Base-by-base conservation (phyloP, 2,329 filamentous ascomycete genomes). In the Thermoascus crustaceus region DNA sequence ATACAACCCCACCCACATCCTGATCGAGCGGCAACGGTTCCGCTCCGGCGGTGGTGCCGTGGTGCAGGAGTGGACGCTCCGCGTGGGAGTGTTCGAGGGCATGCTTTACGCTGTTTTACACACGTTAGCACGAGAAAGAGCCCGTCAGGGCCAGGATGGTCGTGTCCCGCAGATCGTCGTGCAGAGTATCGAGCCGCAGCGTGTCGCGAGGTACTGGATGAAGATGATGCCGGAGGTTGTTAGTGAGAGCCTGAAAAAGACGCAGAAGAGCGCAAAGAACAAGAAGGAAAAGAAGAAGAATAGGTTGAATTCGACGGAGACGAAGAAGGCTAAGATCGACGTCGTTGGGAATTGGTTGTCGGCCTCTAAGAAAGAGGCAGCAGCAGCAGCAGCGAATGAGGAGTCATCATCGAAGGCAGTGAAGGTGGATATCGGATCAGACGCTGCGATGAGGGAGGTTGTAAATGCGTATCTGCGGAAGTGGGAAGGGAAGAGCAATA, bases 31-130 rank as follows among this genome's bases (percentile, higher is more conserved):
- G 1, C 76, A 80, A 45, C 68, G 76, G 7, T 79, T 68, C 37
- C 78, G 85, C 2, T 79, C 76, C 2, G 72, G 69, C n/a, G 75
- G 81, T 6, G 70, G 64, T 0, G 63, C 74, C 0, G 72, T 77
- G 0, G 77, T 93, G 1, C 75, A 79, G 40, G 84, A 93, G 59
- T 93, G 85, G 85, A 89, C 85, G 3, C 55, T 91, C 25, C 70
- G 84, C 1, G 85, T 93, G 6, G 89, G 89, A 46, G 80, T 82
- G 49, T 72, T 93, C 14, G 85, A 93, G 57, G 76, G 78, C 3
- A 91, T 91, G 78, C 61, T 93, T 0, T 82, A 87, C 66, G 80
- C 81, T 6, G 70, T 78, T 8, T 57, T 89, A 23, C 67, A 71
- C 33, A 73, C 78, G 0, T 51, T 85, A 31, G 60, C 60, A 30